A percentile compares a stretch with the other conserved stretches of the same genome.
These are phyloP conservation scores for Termitomyces bulborhizus DNA, from an alignment of 768 basidiomycete genomes.

Conservation along the genomic window DNA sequence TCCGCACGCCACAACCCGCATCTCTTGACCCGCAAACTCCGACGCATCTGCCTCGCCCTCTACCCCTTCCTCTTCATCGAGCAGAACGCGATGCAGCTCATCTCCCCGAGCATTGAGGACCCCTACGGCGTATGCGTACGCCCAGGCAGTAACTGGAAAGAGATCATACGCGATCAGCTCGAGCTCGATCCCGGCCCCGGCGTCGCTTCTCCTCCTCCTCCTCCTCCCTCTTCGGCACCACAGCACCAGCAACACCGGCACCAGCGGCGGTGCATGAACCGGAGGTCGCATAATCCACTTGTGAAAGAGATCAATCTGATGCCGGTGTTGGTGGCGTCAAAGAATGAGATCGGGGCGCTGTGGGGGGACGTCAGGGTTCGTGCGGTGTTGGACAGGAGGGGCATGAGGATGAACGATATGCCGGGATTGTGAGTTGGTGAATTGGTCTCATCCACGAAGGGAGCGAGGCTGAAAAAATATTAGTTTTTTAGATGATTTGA, in stretches of 20 bases:
- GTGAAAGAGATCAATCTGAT: conserved; percentile 39
- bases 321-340: too few species aligned
- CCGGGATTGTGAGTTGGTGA: conserved; percentile 58
- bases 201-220: too few species aligned
- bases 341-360: conserved; percentile 53
- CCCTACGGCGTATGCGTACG: too few species aligned
- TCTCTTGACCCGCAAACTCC: conserved; percentile 20
- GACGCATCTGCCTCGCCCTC: conserved; percentile 28
- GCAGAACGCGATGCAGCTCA: conserved; percentile 40
- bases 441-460: too few species aligned
- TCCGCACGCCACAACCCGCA: conserved; percentile 5
- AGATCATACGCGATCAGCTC: conserved; percentile 23
- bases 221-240: too few species aligned
- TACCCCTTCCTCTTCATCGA: conserved; percentile 52
- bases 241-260: not conserved
- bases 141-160: conserved; percentile 57
- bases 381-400: conserved; percentile 42
- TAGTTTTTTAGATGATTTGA: conserved; percentile 70
- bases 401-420: conserved; percentile 49
- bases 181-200: not conserved
- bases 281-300: conserved; percentile 17
- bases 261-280: not conserved
- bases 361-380: conserved; percentile 57
- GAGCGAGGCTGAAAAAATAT: too few species aligned
- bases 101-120: conserved; percentile 39